phyloP scores from a whole-genome alignment of 1,284 basidiomycete species.

The Ceratobasidium sp. region DNA sequence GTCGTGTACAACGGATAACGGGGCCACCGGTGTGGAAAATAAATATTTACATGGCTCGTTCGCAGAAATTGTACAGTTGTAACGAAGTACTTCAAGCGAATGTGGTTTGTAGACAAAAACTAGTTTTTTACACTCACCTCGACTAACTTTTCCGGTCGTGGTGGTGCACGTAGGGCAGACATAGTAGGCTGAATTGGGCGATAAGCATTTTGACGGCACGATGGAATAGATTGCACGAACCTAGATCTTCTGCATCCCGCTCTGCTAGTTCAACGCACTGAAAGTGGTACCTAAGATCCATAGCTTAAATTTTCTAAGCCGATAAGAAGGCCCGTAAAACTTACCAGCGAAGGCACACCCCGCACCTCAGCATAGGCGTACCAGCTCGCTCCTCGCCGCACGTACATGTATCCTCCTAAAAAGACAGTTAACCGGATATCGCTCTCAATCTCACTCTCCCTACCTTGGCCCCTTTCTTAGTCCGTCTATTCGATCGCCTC shows the following conservation, averaged over 20 bases:
- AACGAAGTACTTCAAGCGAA: conserved; percentile 18
- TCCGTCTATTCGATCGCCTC: conserved; percentile 4
- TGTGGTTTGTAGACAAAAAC: conserved; percentile 48
- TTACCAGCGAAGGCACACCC: conserved; percentile 77
- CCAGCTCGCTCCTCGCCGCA: conserved; percentile 67
- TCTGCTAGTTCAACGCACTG: conserved; percentile 68
- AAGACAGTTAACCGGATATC: background rate
- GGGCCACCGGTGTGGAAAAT: background rate
- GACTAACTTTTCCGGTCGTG: conserved; percentile 70
- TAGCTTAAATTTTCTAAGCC: conserved; percentile 5
- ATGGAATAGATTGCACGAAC: conserved; percentile 60
- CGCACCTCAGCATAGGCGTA: conserved; percentile 82
- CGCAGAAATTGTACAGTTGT: background rate
- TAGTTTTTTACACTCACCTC: conserved; percentile 74
- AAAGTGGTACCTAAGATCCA: conserved; percentile 74
- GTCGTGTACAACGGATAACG: background rate
- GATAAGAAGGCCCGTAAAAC: conserved; percentile 48
- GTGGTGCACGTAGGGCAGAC: conserved; percentile 73
- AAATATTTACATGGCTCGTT: conserved; percentile 26
- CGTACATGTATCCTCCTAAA: conserved; percentile 38
- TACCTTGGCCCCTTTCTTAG: conserved; percentile 9
- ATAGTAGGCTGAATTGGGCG: conserved; percentile 65
- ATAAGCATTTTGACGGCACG: background rate
- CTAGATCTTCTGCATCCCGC: conserved; percentile 75
- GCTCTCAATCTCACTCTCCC: background rate